Evolutionary conservation across 2,329 filamentous ascomycete species (phyloP).

Genomic region (Fusarium luffae): DNA sequence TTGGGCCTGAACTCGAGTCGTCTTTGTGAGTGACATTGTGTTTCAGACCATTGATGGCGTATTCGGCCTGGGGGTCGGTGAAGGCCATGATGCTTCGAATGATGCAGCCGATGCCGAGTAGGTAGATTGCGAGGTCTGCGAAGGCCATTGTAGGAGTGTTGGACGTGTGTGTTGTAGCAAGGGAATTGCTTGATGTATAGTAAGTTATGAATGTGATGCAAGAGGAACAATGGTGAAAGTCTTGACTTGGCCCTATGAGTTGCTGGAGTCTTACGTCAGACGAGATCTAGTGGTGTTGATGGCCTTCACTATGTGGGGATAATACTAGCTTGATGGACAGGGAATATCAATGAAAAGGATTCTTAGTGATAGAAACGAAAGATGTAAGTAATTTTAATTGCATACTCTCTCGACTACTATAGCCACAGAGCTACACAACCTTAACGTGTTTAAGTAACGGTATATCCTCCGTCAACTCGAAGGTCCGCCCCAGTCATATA

Average conservation of each 20-base stretch:
- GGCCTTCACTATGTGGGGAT: no score
- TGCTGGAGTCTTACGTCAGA: not conserved
- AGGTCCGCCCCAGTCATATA: conserved; percentile 81
- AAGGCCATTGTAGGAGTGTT: not conserved
- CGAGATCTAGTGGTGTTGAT: not conserved
- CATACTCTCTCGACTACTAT: no score
- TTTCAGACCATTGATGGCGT: conserved; percentile 3
- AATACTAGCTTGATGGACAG: no score
- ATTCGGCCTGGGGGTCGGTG: conserved; percentile 11
- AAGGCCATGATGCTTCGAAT: conserved; percentile 13
- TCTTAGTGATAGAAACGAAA: no score
- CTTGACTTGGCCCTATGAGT: not conserved
- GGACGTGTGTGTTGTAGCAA: rapidly evolving
- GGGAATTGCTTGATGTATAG: not conserved
- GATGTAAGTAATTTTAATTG: no score
- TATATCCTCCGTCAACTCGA: conserved; percentile 86
- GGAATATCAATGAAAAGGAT: not conserved
- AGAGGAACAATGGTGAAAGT: not conserved
- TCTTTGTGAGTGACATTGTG: not conserved
- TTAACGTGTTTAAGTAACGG: conserved; percentile 67
- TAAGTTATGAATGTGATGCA: not conserved
- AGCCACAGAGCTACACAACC: rapidly evolving
- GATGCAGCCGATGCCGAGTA: not conserved
- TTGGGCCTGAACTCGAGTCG: not conserved
- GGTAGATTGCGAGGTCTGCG: not conserved